Evolutionary conservation across 1,139 yeast genomes (phyloP).

Genomic region (Blastobotrys apis): DNA sequence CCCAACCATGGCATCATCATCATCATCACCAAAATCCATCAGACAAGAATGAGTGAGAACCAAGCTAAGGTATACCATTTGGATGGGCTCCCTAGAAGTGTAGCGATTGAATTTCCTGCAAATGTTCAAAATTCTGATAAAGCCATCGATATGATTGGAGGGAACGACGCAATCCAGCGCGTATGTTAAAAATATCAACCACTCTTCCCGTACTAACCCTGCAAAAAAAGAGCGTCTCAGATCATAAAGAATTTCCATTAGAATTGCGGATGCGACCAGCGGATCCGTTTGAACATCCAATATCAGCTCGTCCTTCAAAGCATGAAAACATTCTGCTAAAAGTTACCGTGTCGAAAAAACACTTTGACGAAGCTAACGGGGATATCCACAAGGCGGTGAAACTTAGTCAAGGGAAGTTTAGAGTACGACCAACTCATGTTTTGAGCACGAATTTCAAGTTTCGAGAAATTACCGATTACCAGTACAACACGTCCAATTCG

Average conservation of each 20-base stretch:
- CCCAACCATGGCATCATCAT: background rate
- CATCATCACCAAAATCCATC: no score
- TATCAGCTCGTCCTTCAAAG: conserved; percentile 44
- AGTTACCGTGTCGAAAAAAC: conserved; percentile 62
- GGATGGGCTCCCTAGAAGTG: conserved; percentile 23
- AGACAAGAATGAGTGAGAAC: conserved; percentile 3
- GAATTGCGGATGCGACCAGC: conserved; percentile 60
- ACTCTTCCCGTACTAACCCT: background rate
- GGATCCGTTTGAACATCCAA: conserved; percentile 80
- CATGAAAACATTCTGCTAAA: conserved; percentile 66
- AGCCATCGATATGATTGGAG: conserved; percentile 79
- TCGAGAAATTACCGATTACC: conserved; percentile 87
- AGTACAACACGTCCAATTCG: conserved; percentile 59
- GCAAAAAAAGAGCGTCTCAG: conserved; percentile 29
- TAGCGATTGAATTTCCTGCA: conserved; percentile 67
- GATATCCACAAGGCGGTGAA: conserved; percentile 51
- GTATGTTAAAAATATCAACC: conserved; percentile 13
- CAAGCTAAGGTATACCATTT: conserved; percentile 24
- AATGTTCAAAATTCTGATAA: conserved; percentile 56
- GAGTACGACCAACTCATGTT: conserved; percentile 60
- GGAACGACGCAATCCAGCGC: conserved; percentile 43
- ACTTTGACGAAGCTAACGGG: conserved; percentile 46
- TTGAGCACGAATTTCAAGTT: conserved; percentile 71
- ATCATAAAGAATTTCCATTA: conserved; percentile 42
- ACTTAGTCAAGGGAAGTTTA: conserved; percentile 30